A percentile compares a stretch with the other conserved stretches of the same genome.
These are phyloP conservation scores for Silene uniflora DNA, from an alignment of 148 eudicot genomes.

Conservation along the genomic window DNA sequence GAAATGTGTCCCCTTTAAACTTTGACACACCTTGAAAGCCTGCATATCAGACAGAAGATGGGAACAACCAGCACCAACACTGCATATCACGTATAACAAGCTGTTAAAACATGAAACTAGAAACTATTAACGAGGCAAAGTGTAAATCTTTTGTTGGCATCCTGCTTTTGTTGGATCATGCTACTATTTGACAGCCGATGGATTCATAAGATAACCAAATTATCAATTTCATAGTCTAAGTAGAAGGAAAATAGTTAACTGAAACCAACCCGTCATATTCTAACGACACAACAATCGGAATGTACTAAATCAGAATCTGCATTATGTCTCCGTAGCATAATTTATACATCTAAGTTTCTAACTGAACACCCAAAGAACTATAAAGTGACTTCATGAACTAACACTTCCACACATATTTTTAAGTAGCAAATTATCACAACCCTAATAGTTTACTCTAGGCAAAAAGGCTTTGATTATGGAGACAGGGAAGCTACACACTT, in stretches of 20 bases:
- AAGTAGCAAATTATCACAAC: not conserved
- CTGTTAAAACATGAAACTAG: slow-evolving; percentile 14
- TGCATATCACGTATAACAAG: slow-evolving; percentile 29
- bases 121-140: not conserved
- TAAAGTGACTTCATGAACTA: not conserved
- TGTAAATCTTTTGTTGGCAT: not conserved
- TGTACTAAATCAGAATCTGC: slow-evolving; percentile 3
- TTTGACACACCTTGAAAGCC: slow-evolving; percentile 74
- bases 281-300: not conserved
- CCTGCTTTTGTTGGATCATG: not conserved
- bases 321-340: too few species aligned
- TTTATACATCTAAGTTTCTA: too few species aligned
- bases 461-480: not conserved
- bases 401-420: not conserved
- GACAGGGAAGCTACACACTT: not conserved
- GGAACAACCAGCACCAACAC: slow-evolving; percentile 97
- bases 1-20: not conserved
- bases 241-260: not conserved
- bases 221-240: slow-evolving; percentile 5
- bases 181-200: not conserved
- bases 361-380: not conserved
- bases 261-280: not conserved
- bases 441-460: not conserved
- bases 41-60: slow-evolving; percentile 99
- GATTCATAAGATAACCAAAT: not conserved